These are phyloP conservation scores for Delitschia confertaspora DNA, from an alignment of 495 filamentous ascomycete genomes.

Conservation along the genomic window DNA sequence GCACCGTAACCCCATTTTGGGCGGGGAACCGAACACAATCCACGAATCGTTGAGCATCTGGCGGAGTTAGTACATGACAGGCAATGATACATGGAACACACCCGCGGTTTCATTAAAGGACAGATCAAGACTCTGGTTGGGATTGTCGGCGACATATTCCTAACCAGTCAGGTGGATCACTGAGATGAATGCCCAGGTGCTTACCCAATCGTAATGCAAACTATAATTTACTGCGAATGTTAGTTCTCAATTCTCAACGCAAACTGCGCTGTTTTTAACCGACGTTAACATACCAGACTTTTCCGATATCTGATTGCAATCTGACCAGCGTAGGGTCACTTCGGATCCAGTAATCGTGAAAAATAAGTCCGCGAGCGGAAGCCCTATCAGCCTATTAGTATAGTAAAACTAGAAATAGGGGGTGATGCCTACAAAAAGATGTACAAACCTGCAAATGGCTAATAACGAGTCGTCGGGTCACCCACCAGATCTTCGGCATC, in stretches of 20 bases:
- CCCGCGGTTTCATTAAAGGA: slow-evolving; percentile 2
- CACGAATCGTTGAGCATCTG: slow-evolving; percentile 2
- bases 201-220: slow-evolving; percentile 10
- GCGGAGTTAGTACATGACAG: neutral
- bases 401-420: neutral
- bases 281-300: neutral
- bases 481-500: slow-evolving; percentile 12
- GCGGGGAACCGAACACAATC: slow-evolving; percentile 8
- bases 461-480: slow-evolving; percentile 14
- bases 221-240: slow-evolving; percentile 3
- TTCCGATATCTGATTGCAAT: slow-evolving; percentile 19
- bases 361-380: slow-evolving; percentile 15
- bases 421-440: slow-evolving; percentile 8
- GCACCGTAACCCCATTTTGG: slow-evolving; percentile 10
- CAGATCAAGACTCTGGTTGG: slow-evolving; percentile 9
- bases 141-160: slow-evolving; percentile 5
- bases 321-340: slow-evolving; percentile 17
- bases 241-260: too few species aligned
- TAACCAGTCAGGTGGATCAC: neutral
- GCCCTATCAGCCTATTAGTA: too few species aligned
- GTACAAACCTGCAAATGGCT: slow-evolving; percentile 7
- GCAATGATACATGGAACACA: neutral
- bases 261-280: too few species aligned
- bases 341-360: neutral
- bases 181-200: neutral